A percentile compares a stretch with the other conserved stretches of the same genome.
Evolutionary conservation across 345 rosid species (phyloP).

Genomic region (Salix arbutifolia): DNA sequence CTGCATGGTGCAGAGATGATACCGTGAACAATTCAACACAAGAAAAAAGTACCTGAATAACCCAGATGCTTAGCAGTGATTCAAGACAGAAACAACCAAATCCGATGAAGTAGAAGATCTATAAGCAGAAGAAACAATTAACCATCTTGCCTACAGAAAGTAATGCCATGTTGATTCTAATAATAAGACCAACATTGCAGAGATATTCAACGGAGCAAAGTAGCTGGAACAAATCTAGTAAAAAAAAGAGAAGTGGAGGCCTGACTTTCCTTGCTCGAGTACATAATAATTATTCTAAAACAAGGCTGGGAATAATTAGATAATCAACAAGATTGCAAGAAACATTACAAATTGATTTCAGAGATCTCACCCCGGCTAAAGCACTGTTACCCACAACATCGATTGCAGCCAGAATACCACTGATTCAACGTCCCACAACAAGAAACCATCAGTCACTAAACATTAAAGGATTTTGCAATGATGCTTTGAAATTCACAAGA

Average conservation of each 20-base stretch:
- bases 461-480: background rate
- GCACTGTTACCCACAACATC: slow-evolving; percentile 14
- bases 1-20: background rate
- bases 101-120: slow-evolving; percentile 36
- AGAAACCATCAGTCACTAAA: slow-evolving; percentile 9
- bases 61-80: slow-evolving; percentile 28
- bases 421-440: slow-evolving; percentile 5
- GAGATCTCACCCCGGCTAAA: slow-evolving; percentile 29
- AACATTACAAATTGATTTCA: background rate
- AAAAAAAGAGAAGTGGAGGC: background rate
- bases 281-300: background rate
- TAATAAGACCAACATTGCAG: background rate
- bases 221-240: background rate
- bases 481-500: background rate
- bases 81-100: slow-evolving; percentile 30
- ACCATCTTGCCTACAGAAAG: background rate
- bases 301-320: background rate
- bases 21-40: background rate
- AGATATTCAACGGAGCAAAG: background rate
- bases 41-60: slow-evolving; percentile 20
- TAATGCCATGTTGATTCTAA: background rate
- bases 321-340: background rate
- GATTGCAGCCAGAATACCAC: slow-evolving; percentile 28
- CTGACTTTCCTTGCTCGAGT: background rate
- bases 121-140: background rate